phyloP scores from a whole-genome alignment of 305 asterid genomes.

The Fraxinus sp. region DNA sequence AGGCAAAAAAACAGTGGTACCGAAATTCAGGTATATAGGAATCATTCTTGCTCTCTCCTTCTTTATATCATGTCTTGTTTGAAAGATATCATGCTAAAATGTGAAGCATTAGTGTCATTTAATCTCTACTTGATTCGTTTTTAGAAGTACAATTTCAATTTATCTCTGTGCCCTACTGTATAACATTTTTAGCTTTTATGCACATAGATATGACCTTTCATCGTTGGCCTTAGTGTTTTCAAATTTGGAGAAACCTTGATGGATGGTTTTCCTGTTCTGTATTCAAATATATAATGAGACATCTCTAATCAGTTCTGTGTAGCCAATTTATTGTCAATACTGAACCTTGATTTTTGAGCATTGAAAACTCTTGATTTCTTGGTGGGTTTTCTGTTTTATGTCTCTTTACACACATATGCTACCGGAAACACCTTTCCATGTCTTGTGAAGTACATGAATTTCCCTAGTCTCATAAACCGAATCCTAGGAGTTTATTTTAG shows the following conservation, averaged over 20 bases:
- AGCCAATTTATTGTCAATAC: constrained; percentile 1
- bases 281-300: constrained; percentile 2
- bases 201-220: not conserved
- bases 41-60: constrained; percentile 5
- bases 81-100: constrained; percentile 20
- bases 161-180: not conserved
- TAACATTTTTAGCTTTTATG: constrained; percentile 4
- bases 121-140: not conserved
- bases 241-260: not conserved
- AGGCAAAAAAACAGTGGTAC: constrained; percentile 83
- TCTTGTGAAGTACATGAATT: not conserved
- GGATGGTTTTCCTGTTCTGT: not conserved
- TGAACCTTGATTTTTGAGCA: not conserved
- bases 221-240: constrained; percentile 12
- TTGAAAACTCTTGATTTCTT: not conserved
- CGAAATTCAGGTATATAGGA: constrained; percentile 76
- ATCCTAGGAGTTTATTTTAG: not conserved
- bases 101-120: constrained; percentile 7
- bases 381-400: not conserved
- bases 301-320: not conserved
- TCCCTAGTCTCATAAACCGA: not conserved
- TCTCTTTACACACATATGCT: not conserved
- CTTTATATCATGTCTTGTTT: constrained; percentile 8
- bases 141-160: not conserved
- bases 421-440: not conserved